These are phyloP conservation scores for Potentilla sterilis DNA, from an alignment of 306 rosid species.

Conservation along the genomic window DNA sequence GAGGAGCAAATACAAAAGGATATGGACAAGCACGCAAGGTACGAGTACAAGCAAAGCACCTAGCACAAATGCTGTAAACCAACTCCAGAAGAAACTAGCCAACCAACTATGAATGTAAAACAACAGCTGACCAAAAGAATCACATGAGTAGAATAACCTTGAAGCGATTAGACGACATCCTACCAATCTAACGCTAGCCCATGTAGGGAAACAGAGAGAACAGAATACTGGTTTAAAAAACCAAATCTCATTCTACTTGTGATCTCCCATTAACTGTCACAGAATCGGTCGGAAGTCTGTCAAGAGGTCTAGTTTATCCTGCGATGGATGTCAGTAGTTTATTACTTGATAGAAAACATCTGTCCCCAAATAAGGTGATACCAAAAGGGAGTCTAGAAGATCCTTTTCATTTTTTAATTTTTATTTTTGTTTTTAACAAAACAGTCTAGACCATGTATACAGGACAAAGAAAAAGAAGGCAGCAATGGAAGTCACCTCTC, in stretches of 20 bases:
- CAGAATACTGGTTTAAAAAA: background rate
- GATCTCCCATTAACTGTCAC: background rate
- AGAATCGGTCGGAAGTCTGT: background rate
- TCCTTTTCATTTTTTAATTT: background rate
- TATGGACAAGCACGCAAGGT: background rate
- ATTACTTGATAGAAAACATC: no score
- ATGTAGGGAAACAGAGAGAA: background rate
- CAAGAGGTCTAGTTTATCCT: background rate
- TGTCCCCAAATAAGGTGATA: background rate
- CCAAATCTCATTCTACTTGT: background rate
- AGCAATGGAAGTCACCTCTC: constrained; percentile 50
- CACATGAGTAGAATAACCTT: background rate
- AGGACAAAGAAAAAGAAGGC: background rate
- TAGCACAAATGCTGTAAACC: background rate
- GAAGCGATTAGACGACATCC: background rate
- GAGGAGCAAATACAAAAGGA: background rate
- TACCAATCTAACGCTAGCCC: background rate
- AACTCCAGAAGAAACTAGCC: background rate
- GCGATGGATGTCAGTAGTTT: background rate
- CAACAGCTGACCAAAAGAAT: background rate
- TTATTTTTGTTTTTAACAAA: background rate
- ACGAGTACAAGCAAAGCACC: background rate
- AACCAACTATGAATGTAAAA: background rate
- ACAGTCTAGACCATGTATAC: background rate
- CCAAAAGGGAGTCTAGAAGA: background rate